Percentiles rank a stretch among this genome's conserved stretches.
These are phyloP conservation scores for Metschnikowia henanensis DNA, from an alignment of 805 yeast genomes.

Conservation along the genomic window DNA sequence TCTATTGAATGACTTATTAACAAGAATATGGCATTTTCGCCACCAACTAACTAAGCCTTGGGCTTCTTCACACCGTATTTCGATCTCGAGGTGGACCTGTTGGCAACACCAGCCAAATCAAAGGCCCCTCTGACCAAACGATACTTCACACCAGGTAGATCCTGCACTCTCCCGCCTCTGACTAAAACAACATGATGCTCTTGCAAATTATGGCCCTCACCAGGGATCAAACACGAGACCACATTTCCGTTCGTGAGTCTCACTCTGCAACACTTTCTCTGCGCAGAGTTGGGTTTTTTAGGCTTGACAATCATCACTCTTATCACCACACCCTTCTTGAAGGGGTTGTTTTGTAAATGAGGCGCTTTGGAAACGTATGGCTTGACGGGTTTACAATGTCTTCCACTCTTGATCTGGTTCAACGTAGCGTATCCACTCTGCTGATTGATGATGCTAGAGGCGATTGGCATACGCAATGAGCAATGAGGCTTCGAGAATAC, in stretches of 20 bases:
- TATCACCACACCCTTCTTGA: constrained; percentile 89
- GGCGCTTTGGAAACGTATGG: constrained; percentile 66
- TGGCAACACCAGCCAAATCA: constrained; percentile 94
- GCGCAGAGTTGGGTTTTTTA: constrained; percentile 97
- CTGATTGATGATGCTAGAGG: constrained; percentile 8
- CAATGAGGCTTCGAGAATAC: constrained; percentile 5
- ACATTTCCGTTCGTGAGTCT: constrained; percentile 87
- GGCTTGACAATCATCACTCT: constrained; percentile 96
- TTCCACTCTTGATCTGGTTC: constrained; percentile 75
- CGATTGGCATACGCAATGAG: constrained; percentile 1
- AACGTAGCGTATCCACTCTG: constrained; percentile 65
- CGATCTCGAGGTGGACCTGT: constrained; percentile 84
- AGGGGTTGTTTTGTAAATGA: constrained; percentile 79
- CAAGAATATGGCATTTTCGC: constrained; percentile 1
- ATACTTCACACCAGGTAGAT: constrained; percentile 97
- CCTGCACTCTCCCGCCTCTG: constrained; percentile 98
- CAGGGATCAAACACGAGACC: constrained; percentile 92
- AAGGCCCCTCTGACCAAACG: constrained; percentile 90
- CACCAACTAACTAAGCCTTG: constrained; percentile 23
- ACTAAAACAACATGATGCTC: constrained; percentile 96
- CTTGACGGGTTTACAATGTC: constrained; percentile 46
- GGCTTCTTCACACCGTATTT: constrained; percentile 94
- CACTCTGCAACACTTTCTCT: constrained; percentile 95
- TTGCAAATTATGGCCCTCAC: constrained; percentile 98
- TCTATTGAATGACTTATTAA: constrained; percentile 2